Conservation (phyloP, 495 filamentous ascomycete species). For the Elaphomyces granulatus region DNA sequence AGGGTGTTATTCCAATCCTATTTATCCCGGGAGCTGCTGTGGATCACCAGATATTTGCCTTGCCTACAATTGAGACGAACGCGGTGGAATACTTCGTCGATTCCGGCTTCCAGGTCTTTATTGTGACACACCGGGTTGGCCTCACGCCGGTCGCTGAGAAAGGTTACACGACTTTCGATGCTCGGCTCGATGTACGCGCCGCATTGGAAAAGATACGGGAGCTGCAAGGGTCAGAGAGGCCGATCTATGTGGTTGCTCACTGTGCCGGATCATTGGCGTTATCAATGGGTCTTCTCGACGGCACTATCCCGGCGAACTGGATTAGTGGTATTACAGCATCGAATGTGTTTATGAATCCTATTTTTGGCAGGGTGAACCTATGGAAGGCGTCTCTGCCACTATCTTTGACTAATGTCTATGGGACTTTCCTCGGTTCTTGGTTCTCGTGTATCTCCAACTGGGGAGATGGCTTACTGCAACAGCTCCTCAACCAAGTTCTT, state of each 20-base stretch:
- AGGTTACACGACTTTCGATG: constrained; percentile 44
- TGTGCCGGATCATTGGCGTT: constrained; percentile 53
- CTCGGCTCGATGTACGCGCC: constrained; percentile 45
- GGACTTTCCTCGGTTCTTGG: no score
- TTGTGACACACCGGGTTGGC: constrained; percentile 47
- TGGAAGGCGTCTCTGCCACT: no score
- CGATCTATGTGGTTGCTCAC: constrained; percentile 50
- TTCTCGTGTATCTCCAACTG: no score
- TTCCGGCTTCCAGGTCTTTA: constrained; percentile 43
- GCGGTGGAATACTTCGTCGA: constrained; percentile 49
- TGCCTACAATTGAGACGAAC: constrained; percentile 51
- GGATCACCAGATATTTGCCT: constrained; percentile 47
- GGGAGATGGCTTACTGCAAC: no score
- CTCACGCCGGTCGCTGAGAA: constrained; percentile 37
- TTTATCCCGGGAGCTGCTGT: constrained; percentile 49
- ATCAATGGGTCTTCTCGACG: constrained; percentile 45
- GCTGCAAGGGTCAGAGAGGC: constrained; percentile 16
- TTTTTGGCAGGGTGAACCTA: no score
- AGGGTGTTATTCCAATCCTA: no score
- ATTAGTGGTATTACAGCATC: no score
- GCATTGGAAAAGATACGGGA: constrained; percentile 40
- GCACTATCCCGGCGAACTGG: no score
- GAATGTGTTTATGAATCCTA: no score
- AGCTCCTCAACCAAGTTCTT: no score
- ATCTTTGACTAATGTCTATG: no score